A percentile compares a stretch with the other conserved stretches of the same genome.
Conservation (phyloP, 73 alveolate species). For the Durusdinium trenchii region DNA sequence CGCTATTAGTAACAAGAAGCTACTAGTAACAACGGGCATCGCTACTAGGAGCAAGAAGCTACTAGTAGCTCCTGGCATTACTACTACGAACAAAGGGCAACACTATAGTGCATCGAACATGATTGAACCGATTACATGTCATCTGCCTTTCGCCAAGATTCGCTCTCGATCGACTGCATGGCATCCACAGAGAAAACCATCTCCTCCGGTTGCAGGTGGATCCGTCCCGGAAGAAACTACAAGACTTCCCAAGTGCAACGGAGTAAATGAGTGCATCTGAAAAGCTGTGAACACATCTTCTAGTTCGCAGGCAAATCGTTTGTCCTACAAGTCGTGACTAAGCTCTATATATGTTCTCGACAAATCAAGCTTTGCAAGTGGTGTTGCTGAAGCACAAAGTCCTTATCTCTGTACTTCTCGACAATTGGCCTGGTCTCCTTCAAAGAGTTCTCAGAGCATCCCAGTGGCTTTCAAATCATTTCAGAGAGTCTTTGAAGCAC, state of each 20-base stretch:
- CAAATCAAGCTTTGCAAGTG: not conserved
- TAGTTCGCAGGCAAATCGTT: too few relatives aligned
- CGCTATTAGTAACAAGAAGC: too few relatives aligned
- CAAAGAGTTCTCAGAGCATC: not conserved
- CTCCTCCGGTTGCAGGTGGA: not conserved
- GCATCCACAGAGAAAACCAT: slow-evolving; percentile 47
- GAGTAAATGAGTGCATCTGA: too few relatives aligned
- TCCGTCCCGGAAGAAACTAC: not conserved
- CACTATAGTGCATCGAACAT: too few relatives aligned
- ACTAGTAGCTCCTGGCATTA: too few relatives aligned
- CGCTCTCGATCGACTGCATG: slow-evolving; percentile 32
- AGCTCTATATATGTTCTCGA: too few relatives aligned
- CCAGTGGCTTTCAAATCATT: not conserved
- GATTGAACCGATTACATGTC: not conserved
- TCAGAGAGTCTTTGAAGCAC: not conserved
- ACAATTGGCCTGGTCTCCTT: slow-evolving; percentile 74
- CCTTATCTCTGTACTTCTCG: slow-evolving; percentile 27
- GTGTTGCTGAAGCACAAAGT: not conserved
- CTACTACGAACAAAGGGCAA: too few relatives aligned
- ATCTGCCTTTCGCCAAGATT: not conserved
- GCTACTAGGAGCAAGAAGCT: too few relatives aligned
- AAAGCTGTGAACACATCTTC: too few relatives aligned
- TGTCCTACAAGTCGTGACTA: too few relatives aligned
- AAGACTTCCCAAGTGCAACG: not conserved
- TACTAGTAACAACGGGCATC: too few relatives aligned